These are phyloP conservation scores for Claviceps sp. DNA, from an alignment of 2,329 filamentous ascomycete genomes.

Conservation along the genomic window DNA sequence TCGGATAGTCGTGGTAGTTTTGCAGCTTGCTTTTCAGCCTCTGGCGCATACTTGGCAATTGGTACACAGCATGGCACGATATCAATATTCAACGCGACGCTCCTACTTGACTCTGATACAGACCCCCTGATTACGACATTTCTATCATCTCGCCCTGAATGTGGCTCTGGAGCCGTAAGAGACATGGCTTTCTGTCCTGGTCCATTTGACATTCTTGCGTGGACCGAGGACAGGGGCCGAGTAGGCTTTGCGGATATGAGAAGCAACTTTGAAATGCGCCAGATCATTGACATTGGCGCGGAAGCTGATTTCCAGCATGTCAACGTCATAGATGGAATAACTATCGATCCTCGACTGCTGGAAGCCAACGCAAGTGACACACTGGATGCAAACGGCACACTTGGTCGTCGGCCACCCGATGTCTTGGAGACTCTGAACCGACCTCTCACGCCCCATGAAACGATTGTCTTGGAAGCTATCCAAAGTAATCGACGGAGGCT, in stretches of 20 bases:
- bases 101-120: conserved; percentile 27
- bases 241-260: conserved; percentile 64
- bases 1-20: conserved; percentile 56
- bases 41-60: conserved; percentile 57
- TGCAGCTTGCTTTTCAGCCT: conserved; percentile 63
- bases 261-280: conserved; percentile 50
- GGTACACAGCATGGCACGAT: conserved; percentile 73
- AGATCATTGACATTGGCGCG: conserved; percentile 52
- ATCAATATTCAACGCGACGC: conserved; percentile 53
- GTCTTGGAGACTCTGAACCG: conserved; percentile 31
- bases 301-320: conserved; percentile 44
- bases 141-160: conserved; percentile 58
- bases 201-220: conserved; percentile 80
- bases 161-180: conserved; percentile 65
- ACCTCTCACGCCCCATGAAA: conserved; percentile 40
- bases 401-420: conserved; percentile 13
- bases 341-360: conserved; percentile 39
- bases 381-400: not conserved
- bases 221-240: conserved; percentile 77
- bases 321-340: conserved; percentile 40
- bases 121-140: conserved; percentile 64
- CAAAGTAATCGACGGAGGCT: conserved; percentile 38
- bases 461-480: conserved; percentile 41
- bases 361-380: conserved; percentile 26
- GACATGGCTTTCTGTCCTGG: conserved; percentile 88